Base-by-base conservation (phyloP, 2,329 filamentous ascomycete species). In the Fusarium luffae region DNA sequence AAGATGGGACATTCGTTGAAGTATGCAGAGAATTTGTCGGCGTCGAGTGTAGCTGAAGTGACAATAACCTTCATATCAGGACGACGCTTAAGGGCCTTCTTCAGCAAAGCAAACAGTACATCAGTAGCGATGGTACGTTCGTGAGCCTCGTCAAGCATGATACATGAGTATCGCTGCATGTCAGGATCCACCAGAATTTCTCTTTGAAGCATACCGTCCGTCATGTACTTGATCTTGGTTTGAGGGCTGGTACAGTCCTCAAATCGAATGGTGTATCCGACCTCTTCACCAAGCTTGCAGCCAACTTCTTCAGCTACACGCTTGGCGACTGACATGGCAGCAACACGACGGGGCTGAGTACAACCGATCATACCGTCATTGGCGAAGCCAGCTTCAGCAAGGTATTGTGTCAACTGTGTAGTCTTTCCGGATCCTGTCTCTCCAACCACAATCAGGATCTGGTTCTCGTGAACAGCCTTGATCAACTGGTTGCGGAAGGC, bases 191-290 rank as follows among this genome's bases (percentile, higher is more conserved):
- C 87, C 54, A 99, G 86, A 77, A 98, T 94, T 82, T 99, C 96
- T 83, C 96, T 89, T 82, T 98, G 90, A 78, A 99, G 88, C 93
- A 98, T 98, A 80, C 96, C 96, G 76, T 99, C 96, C 18, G 96
- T 99, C 95, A 99, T 98, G 83, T 99, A 99, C 83, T 99, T 99
- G 84, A 99, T 97, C 77, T 91, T 93, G 2, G 96, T 99, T 19
- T 90, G 87, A 3, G 93, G 89, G 69, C 91, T 93, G 0, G 95
- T 98, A 78, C 91, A 92, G 81, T 99, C 96, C 77, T 99, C 96
- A 77, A 99, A 99, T 78, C 96, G 93, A 77, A 99, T 97, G 10
- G 93, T 97, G 79, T 99, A 99, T 57, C 96, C 96, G 68, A 99
- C 95, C 78, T 98, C 94, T 59, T 94, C 90, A 34, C 96, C 96